phyloP scores from a whole-genome alignment of 2,329 filamentous ascomycete genomes.

The Diaporthe sp. region DNA sequence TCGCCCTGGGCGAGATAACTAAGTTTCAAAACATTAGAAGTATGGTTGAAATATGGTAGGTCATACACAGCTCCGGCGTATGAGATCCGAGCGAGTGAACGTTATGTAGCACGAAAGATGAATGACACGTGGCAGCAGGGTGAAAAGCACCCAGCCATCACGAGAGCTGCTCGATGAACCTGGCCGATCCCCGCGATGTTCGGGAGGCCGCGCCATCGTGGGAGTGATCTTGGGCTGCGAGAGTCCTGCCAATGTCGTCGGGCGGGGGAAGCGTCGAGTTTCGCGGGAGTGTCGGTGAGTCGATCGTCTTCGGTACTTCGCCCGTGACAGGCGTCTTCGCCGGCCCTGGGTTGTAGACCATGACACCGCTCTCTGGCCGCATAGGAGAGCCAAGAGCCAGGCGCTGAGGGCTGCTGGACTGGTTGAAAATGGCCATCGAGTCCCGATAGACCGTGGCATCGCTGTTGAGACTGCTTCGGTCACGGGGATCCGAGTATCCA shows the following conservation, averaged over 20 bases:
- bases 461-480: conserved; percentile 59
- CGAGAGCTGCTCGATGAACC: conserved; percentile 39
- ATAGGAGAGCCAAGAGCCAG: conserved; percentile 70
- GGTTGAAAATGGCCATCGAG: conserved; percentile 49
- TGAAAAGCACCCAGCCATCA: conserved; percentile 11
- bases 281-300: conserved; percentile 37
- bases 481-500: conserved; percentile 69
- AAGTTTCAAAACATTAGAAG: conserved; percentile 42
- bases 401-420: conserved; percentile 51
- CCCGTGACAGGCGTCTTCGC: conserved; percentile 71
- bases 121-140: conserved; percentile 1
- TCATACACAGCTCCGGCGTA: conserved; percentile 38
- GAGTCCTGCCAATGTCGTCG: conserved; percentile 42
- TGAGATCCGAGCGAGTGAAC: conserved; percentile 17
- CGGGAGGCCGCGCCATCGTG: conserved; percentile 38
- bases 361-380: conserved; percentile 71
- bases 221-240: conserved; percentile 39
- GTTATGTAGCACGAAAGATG: conserved; percentile 4
- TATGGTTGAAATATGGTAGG: conserved; percentile 40
- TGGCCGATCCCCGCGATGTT: conserved; percentile 38
- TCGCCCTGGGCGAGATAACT: conserved; percentile 11
- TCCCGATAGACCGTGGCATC: conserved; percentile 60
- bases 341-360: conserved; percentile 76
- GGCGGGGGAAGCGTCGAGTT: conserved; percentile 35
- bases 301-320: conserved; percentile 31